A percentile compares a stretch with the other conserved stretches of the same genome.
Conservation (phyloP, 768 basidiomycete species). For the Coprinopsis strossmayeri region DNA sequence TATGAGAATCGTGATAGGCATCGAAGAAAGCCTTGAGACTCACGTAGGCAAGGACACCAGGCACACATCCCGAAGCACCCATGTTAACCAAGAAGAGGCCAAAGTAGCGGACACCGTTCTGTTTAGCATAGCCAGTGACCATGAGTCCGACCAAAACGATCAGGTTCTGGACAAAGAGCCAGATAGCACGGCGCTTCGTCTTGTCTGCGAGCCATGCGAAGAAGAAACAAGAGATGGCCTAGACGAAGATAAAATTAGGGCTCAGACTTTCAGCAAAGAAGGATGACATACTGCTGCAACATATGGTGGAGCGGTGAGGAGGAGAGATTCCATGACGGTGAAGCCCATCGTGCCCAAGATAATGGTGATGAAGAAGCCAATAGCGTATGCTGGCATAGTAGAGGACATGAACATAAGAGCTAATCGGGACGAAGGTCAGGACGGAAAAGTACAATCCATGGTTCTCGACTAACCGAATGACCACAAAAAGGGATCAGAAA, state of each 20-base stretch:
- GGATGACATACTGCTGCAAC: conserved; percentile 21
- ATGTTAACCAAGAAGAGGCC: conserved; percentile 30
- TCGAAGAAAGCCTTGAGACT: conserved; percentile 11
- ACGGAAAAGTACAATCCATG: no score
- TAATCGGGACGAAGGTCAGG: conserved; percentile 5
- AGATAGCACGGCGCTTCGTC: conserved; percentile 25
- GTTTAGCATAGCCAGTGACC: conserved; percentile 23
- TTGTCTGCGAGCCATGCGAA: conserved; percentile 34
- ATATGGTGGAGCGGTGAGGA: conserved; percentile 30
- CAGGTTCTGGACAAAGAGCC: conserved; percentile 25
- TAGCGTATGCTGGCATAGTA: conserved; percentile 31
- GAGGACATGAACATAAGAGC: conserved; percentile 32
- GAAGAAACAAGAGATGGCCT: conserved; percentile 28
- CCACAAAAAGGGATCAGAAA: conserved; percentile 33
- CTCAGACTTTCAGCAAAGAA: not conserved
- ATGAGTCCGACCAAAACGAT: conserved; percentile 27
- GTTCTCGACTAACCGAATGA: no score
- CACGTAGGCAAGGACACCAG: conserved; percentile 32
- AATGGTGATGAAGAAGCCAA: conserved; percentile 29
- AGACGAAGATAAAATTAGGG: not conserved
- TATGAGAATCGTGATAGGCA: conserved; percentile 2
- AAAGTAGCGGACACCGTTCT: conserved; percentile 25
- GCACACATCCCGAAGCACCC: conserved; percentile 29
- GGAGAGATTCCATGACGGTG: conserved; percentile 19
- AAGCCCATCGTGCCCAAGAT: conserved; percentile 31